Evolutionary conservation across 202 grass and related monocot species (phyloP).

Genomic region (Carex sylvatica): DNA sequence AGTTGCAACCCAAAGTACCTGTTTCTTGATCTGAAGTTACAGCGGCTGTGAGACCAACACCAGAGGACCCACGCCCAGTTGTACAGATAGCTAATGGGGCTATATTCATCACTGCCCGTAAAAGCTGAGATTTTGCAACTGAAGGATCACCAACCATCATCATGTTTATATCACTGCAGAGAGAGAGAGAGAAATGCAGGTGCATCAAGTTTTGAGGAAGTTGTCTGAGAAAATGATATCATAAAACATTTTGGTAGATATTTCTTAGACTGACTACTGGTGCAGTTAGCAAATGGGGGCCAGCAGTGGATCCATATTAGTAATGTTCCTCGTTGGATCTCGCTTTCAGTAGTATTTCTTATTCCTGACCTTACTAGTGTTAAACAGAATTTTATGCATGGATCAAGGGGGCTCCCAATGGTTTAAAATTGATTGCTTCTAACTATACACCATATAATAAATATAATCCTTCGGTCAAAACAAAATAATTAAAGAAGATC

Average conservation of each 20-base stretch:
- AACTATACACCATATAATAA: conserved; percentile 12
- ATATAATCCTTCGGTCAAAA: neutral
- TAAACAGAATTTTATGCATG: conserved; percentile 4
- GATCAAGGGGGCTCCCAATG: neutral
- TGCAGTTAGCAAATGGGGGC: neutral
- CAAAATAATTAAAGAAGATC: conserved; percentile 1
- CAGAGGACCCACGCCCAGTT: conserved; percentile 92
- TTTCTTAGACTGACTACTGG: neutral
- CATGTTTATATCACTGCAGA: conserved; percentile 95
- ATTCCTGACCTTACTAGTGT: neutral
- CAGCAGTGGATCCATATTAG: neutral
- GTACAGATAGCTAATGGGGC: conserved; percentile 89
- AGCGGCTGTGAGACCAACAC: conserved; percentile 95
- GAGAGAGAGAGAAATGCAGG: neutral
- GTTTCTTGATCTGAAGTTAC: conserved; percentile 97
- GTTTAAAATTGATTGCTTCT: conserved; percentile 14
- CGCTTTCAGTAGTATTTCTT: neutral
- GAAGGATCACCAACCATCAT: conserved; percentile 99
- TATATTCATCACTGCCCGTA: conserved; percentile 95
- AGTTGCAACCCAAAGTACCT: conserved; percentile 33
- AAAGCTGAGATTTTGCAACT: conserved; percentile 93
- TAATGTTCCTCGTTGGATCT: neutral
- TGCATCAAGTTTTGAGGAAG: neutral
- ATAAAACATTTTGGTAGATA: neutral
- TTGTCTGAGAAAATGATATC: neutral